A percentile compares a stretch with the other conserved stretches of the same genome.
Conservation (phyloP, 108 stramenopile species). For the Discostella stelligeroides region DNA sequence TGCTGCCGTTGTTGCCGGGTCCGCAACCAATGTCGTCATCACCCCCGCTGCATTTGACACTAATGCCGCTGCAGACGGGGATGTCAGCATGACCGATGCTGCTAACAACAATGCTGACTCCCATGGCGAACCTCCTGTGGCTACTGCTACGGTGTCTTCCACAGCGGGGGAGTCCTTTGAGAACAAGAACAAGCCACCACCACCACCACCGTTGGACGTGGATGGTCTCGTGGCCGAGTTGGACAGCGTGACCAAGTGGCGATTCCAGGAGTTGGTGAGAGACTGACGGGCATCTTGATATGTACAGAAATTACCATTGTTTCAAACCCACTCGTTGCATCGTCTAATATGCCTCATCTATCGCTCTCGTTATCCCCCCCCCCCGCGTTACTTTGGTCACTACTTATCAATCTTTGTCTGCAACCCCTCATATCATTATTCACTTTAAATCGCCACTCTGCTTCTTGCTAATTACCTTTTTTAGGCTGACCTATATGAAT, state of each 20-base stretch:
- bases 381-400: not conserved
- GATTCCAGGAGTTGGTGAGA: slow-evolving; percentile 83
- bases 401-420: not conserved
- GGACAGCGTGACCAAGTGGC: slow-evolving; percentile 57
- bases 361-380: not conserved
- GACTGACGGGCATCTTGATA: not conserved
- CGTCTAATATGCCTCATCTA: not conserved
- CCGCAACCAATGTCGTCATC: not conserved
- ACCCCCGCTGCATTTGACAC: slow-evolving; percentile 8
- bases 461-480: not conserved
- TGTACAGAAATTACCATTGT: no score
- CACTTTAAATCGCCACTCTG: no score
- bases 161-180: not conserved
- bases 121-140: not conserved
- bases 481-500: slow-evolving; percentile 85
- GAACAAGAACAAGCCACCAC: slow-evolving; percentile 12
- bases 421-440: no score
- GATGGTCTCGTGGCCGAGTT: slow-evolving; percentile 59
- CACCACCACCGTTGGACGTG: slow-evolving; percentile 54
- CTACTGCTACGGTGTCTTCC: slow-evolving; percentile 47
- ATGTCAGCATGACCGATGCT: slow-evolving; percentile 15
- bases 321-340: no score
- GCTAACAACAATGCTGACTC: not conserved
- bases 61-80: slow-evolving; percentile 12
- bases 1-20: slow-evolving; percentile 3